Conservation (phyloP, 1,284 basidiomycete species). For the Ganoderma resinaceum region DNA sequence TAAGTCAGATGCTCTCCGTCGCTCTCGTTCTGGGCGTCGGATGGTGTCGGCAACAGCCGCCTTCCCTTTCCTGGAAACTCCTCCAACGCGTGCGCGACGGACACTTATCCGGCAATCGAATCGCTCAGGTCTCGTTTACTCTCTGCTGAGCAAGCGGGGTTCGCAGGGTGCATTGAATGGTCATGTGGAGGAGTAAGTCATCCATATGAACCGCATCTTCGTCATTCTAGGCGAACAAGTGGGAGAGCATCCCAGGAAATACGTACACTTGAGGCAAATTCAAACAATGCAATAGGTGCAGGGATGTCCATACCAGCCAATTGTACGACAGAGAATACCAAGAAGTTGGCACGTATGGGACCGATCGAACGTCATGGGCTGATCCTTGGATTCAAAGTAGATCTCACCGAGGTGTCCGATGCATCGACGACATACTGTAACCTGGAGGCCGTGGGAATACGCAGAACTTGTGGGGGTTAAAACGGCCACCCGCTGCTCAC, state of each 20-base stretch:
- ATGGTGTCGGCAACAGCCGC: constrained; percentile 13
- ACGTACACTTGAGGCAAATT: not conserved
- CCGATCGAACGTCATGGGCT: not conserved
- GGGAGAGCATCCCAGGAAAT: not conserved
- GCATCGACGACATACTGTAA: not conserved
- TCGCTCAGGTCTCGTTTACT: not conserved
- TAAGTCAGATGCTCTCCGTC: constrained; percentile 23
- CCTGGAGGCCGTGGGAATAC: not conserved
- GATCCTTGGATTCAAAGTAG: not conserved
- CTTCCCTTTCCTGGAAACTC: constrained; percentile 20
- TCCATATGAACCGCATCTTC: not conserved
- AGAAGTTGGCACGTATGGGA: not conserved
- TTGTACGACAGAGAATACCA: not conserved
- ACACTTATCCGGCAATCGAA: not conserved
- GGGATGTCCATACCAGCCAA: too few species aligned
- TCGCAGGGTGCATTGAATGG: not conserved
- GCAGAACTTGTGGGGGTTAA: not conserved
- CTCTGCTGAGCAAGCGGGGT: not conserved
- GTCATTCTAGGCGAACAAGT: not conserved
- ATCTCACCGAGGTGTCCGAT: not conserved
- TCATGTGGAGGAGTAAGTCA: not conserved
- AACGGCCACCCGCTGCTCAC: not conserved
- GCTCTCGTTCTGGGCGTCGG: constrained; percentile 12
- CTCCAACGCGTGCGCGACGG: constrained; percentile 21
- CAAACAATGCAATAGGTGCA: not conserved